These are phyloP conservation scores for Yarrowia sp. DNA, from an alignment of 805 yeast genomes.

Conservation along the genomic window DNA sequence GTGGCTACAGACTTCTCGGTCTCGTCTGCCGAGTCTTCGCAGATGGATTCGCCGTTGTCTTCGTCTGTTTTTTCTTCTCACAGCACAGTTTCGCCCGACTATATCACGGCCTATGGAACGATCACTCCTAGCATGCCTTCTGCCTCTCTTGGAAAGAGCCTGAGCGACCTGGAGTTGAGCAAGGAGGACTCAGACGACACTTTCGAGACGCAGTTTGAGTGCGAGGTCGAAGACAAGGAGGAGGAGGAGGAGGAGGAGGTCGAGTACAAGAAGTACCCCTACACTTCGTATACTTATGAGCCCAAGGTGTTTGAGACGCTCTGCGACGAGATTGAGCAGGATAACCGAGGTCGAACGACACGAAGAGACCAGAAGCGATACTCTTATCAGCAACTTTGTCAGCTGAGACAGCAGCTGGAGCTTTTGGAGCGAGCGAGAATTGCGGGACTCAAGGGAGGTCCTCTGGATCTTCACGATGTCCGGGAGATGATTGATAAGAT, in stretches of 20 bases:
- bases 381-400: conserved; percentile 12
- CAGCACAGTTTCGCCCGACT: conserved; percentile 4
- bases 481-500: conserved; percentile 21
- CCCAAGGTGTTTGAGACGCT: conserved; percentile 6
- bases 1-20: conserved; percentile 11
- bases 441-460: conserved; percentile 15
- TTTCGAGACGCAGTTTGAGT: conserved; percentile 16
- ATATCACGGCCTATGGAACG: conserved; percentile 13
- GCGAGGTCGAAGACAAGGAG: background rate
- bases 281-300: background rate
- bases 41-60: background rate
- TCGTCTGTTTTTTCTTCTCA: conserved; percentile 13
- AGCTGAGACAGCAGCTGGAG: conserved; percentile 18
- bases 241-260: background rate
- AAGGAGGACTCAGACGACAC: conserved; percentile 18
- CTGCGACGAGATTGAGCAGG: conserved; percentile 24
- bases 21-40: conserved; percentile 1
- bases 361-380: conserved; percentile 20
- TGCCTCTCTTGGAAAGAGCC: background rate
- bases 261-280: background rate
- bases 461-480: conserved; percentile 24
- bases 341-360: conserved; percentile 9
- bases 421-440: conserved; percentile 13
- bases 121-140: background rate
- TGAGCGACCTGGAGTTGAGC: conserved; percentile 4